phyloP scores from a whole-genome alignment of 441 rosid species.

The Adansonia rubrostipa region DNA sequence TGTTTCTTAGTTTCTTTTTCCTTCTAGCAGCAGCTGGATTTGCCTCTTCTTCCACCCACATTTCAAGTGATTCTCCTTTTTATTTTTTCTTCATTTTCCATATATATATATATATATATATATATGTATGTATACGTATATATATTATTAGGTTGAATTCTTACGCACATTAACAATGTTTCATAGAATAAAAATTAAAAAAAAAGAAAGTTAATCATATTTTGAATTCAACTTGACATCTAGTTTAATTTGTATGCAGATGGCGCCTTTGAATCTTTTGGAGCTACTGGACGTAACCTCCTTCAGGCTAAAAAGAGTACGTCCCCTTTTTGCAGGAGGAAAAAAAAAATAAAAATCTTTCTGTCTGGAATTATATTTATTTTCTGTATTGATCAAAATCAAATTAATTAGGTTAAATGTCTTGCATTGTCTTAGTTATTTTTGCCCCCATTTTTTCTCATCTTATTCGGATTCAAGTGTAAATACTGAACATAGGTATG shows the following conservation, averaged over 20 bases:
- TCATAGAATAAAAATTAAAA: background rate
- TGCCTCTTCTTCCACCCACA: constrained; percentile 45
- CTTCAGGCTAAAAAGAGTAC: constrained; percentile 57
- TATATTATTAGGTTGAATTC: background rate
- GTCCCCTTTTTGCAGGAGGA: background rate
- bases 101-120: background rate
- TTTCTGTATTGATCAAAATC: background rate
- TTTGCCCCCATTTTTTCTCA: background rate
- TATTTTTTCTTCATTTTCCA: background rate
- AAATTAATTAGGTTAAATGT: background rate
- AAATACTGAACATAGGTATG: no score
- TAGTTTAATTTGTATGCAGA: constrained; percentile 45
- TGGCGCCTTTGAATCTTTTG: constrained; percentile 41
- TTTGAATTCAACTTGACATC: background rate
- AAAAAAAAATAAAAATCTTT: background rate
- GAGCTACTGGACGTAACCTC: constrained; percentile 54
- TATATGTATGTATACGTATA: background rate
- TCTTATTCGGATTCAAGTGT: no score
- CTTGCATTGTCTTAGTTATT: background rate
- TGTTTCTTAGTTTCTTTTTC: constrained; percentile 31
- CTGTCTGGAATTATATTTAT: background rate
- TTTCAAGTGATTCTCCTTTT: constrained; percentile 43
- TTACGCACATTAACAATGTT: background rate
- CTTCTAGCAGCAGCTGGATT: constrained; percentile 30
- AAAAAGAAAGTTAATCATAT: background rate